Evolutionary conservation across 768 basidiomycete genomes (phyloP).

Genomic region (Rossbeevera mucosa): DNA sequence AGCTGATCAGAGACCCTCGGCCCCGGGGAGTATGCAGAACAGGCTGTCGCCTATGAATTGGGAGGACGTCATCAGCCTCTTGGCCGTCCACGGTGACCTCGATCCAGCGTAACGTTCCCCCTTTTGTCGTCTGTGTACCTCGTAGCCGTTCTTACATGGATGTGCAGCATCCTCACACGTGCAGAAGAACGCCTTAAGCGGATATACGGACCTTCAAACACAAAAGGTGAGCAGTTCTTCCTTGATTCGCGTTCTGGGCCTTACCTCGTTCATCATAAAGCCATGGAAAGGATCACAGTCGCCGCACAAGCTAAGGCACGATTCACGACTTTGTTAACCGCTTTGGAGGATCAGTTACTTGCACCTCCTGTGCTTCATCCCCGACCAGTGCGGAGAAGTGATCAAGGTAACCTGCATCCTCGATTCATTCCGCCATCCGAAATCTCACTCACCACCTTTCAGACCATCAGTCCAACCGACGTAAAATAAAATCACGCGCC

Average conservation of each 20-base stretch:
- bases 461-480: neutral
- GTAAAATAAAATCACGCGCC: conserved; percentile 1
- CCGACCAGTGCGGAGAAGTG: conserved; percentile 12
- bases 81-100: conserved; percentile 39
- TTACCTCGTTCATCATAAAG: conserved; percentile 8
- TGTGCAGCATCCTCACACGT: conserved; percentile 20
- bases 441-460: neutral
- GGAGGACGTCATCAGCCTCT: conserved; percentile 55
- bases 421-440: neutral
- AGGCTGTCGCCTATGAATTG: conserved; percentile 59
- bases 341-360: conserved; percentile 17
- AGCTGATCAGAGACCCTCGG: conserved; percentile 51
- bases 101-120: conserved; percentile 19
- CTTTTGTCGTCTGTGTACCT: neutral
- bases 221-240: conserved; percentile 10
- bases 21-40: conserved; percentile 59
- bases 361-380: conserved; percentile 6
- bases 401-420: conserved; percentile 1
- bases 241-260: neutral
- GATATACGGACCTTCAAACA: conserved; percentile 25
- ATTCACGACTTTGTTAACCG: neutral
- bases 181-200: conserved; percentile 27
- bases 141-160: conserved; percentile 1
- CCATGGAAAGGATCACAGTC: conserved; percentile 9
- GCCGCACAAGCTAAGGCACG: conserved; percentile 16